Base-by-base conservation (phyloP, 2,329 filamentous ascomycete genomes). In the Mycocentrospora acerina region DNA sequence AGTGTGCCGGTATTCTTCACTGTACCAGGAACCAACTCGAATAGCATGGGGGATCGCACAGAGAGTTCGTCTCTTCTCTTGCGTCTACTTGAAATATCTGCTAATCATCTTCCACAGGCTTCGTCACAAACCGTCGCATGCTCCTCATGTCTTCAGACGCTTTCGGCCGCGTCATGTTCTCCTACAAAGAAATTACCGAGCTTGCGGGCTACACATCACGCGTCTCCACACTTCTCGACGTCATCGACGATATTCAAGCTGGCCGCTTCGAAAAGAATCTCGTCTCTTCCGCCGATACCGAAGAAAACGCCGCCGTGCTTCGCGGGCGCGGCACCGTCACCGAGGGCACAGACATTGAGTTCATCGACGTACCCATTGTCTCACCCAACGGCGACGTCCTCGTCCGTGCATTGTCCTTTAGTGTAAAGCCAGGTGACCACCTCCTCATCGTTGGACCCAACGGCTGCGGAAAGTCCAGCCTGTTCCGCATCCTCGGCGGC, bases 211-310 rank as follows among this genome's bases (percentile, higher is more conserved):
- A 95, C 71, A 98, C 93, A 0, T 91, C 90, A 8, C 84, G 93
- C 35, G 93, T 98, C 4, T 86, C 90, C 1, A 88, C 87, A 3
- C 75, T 98, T 4, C 76, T 98, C 11, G 86, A 95, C 42, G 91
- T 97, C 32, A 96, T 98, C 82, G 85, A 91, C 42, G 93, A 98
- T 53, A 88, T 97, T 35, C 83, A 90, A 57, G 80, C 83, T 3
- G 93, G 93, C 1, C 87, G 86, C 49, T 98, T 96, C 59, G 87
- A 96, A 70, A 98, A 98, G 79, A 94, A 94, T 59, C 80, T 98
- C 6, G 90, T 97, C 11, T 95, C 90, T 0, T 93, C 90, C 15
- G 88, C 87, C 0, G 84, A 83, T 8, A 93, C 81, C 0, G 86
- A 88, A 41, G 82, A 85, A 40, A 93, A 97, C 55, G 85, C 88